Conservation (phyloP, 768 basidiomycete genomes). For the Dentipellis sp. region DNA sequence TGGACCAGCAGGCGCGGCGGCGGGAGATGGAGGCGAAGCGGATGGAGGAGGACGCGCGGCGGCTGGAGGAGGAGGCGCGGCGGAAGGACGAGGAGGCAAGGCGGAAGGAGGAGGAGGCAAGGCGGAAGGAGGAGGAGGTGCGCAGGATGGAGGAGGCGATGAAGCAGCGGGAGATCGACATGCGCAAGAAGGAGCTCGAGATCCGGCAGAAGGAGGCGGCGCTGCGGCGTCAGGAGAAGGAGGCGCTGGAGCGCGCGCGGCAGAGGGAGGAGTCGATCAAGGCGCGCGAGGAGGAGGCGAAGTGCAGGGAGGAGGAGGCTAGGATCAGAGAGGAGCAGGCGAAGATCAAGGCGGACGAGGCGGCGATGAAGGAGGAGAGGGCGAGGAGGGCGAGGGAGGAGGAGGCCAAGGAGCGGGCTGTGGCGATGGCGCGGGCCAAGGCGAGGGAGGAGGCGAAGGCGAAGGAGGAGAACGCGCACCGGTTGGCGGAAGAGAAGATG, state of each 20-base stretch:
- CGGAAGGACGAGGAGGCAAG: constrained; percentile 14
- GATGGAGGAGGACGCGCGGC: constrained; percentile 8
- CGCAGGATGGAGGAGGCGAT: constrained; percentile 9
- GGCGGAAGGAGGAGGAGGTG: constrained; percentile 15
- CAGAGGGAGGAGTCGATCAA: constrained; percentile 20
- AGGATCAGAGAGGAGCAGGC: constrained; percentile 24
- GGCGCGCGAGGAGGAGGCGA: constrained; percentile 24
- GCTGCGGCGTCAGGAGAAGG: constrained; percentile 20
- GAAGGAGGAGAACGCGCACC: constrained; percentile 15
- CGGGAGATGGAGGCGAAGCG: constrained; percentile 11
- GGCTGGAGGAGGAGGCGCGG: constrained; percentile 16
- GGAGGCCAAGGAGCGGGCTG: constrained; percentile 17
- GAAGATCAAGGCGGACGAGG: constrained; percentile 18
- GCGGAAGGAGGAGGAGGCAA: constrained; percentile 16
- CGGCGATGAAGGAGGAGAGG: constrained; percentile 18
- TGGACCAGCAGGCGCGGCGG: constrained; percentile 14
- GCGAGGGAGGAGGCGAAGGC: constrained; percentile 15
- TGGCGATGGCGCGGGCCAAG: constrained; percentile 13
- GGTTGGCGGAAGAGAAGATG: constrained; percentile 14
- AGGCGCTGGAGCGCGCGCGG: neutral
- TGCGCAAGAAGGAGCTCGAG: constrained; percentile 12
- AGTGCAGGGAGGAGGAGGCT: constrained; percentile 22
- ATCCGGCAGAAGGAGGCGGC: constrained; percentile 17
- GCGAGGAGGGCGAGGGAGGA: constrained; percentile 24
- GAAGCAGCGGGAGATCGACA: constrained; percentile 15